These are phyloP conservation scores for Colletotrichum neosansevieriae DNA, from an alignment of 2,329 filamentous ascomycete species.

Conservation along the genomic window DNA sequence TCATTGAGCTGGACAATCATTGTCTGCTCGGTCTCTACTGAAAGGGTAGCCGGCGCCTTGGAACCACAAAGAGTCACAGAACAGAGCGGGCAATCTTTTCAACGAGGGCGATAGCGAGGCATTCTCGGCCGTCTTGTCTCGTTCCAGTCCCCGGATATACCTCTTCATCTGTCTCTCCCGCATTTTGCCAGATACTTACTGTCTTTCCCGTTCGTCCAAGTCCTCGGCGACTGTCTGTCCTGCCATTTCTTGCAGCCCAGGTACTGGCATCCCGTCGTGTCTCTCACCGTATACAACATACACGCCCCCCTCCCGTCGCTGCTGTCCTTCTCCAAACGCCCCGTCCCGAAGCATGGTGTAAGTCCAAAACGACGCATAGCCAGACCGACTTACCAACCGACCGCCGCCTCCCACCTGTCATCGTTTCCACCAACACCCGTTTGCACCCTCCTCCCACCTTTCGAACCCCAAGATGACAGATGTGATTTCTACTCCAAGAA, in stretches of 20 bases:
- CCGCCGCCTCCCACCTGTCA: constrained; percentile 25
- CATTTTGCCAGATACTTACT: constrained; percentile 13
- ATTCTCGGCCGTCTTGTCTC: constrained; percentile 28
- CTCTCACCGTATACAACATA: constrained; percentile 33
- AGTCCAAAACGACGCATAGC: constrained; percentile 39
- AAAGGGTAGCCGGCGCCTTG: constrained; percentile 25
- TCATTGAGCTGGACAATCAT: constrained; percentile 42
- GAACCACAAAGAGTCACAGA: constrained; percentile 31
- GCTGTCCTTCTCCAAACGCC: constrained; percentile 32
- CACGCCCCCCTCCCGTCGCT: constrained; percentile 12
- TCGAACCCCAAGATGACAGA: constrained; percentile 38
- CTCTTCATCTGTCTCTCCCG: constrained; percentile 25
- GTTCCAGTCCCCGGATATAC: constrained; percentile 31
- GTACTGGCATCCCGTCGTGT: constrained; percentile 31
- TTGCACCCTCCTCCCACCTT: constrained; percentile 33
- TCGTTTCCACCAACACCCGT: constrained; percentile 30
- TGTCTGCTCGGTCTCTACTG: constrained; percentile 38
- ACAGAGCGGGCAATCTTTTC: constrained; percentile 30
- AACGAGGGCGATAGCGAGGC: constrained; percentile 16
- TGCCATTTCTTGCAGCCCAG: constrained; percentile 9
- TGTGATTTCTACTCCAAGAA: constrained; percentile 36
- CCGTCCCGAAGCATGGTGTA: constrained; percentile 37
- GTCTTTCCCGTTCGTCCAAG: constrained; percentile 24
- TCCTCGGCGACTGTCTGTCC: constrained; percentile 10
- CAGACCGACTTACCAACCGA: constrained; percentile 21